A percentile compares a stretch with the other conserved stretches of the same genome.
phyloP scores from a whole-genome alignment of 306 rosid genomes.

The Vigna unguiculata region DNA sequence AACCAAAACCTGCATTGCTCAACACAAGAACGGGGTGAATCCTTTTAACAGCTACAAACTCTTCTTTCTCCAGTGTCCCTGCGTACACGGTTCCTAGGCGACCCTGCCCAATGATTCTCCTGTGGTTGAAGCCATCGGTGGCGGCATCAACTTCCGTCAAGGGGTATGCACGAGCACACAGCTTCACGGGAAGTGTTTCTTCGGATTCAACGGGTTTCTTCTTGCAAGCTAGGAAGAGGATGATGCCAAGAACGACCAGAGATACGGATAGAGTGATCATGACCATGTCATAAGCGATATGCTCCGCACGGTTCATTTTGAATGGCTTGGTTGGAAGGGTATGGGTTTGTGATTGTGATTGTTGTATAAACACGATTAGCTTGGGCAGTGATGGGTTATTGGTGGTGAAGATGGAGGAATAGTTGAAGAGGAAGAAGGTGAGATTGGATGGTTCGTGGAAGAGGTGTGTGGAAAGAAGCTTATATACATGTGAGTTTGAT shows the following conservation, averaged over 20 bases:
- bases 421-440: background rate
- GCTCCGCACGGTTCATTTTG: conserved; percentile 54
- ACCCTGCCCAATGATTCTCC: conserved; percentile 75
- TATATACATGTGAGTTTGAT: conserved; percentile 24
- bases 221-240: conserved; percentile 60
- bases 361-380: background rate
- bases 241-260: conserved; percentile 51
- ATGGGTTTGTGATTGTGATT: background rate
- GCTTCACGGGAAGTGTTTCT: conserved; percentile 57
- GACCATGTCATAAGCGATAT: conserved; percentile 57
- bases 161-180: conserved; percentile 56
- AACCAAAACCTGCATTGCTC: conserved; percentile 78
- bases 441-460: conserved; percentile 32
- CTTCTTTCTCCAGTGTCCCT: conserved; percentile 50
- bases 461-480: conserved; percentile 42
- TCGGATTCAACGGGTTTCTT: conserved; percentile 63
- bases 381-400: conserved; percentile 7
- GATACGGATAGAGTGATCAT: conserved; percentile 59
- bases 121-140: conserved; percentile 76
- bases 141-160: conserved; percentile 68
- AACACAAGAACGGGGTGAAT: conserved; percentile 73
- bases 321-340: background rate
- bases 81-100: conserved; percentile 87
- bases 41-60: conserved; percentile 71
- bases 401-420: conserved; percentile 20